Evolutionary conservation across 1,139 yeast genomes (phyloP).

Genomic region (Candida gigantensis): DNA sequence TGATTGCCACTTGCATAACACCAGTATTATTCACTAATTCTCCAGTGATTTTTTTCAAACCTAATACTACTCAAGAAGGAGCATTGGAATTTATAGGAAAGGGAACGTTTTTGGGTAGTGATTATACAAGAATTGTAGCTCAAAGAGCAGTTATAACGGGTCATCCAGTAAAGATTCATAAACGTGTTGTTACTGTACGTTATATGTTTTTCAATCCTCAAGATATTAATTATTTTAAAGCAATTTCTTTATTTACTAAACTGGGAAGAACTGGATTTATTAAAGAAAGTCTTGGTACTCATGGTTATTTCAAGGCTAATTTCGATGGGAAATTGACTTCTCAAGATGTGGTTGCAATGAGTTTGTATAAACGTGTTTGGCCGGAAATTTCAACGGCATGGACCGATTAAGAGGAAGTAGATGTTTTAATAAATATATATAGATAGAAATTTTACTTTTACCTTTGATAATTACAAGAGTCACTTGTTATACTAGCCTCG

Average conservation of each 20-base stretch:
- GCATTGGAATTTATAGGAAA: constrained; percentile 74
- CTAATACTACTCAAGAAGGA: constrained; percentile 36
- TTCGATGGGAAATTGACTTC: constrained; percentile 90
- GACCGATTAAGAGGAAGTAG: constrained; percentile 20
- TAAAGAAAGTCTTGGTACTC: constrained; percentile 95
- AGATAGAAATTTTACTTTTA: background rate
- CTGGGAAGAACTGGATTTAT: constrained; percentile 92
- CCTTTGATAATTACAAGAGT: too few relatives aligned
- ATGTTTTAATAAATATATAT: background rate
- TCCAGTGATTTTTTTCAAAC: constrained; percentile 74
- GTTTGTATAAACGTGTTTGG: constrained; percentile 92
- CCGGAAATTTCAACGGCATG: constrained; percentile 53
- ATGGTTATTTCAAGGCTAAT: constrained; percentile 95
- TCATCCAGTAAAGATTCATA: constrained; percentile 93
- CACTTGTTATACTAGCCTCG: too few relatives aligned
- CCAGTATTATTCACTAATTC: constrained; percentile 85
- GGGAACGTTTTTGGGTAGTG: constrained; percentile 87
- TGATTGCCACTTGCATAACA: constrained; percentile 85
- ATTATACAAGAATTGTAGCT: constrained; percentile 80
- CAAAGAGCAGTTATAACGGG: constrained; percentile 92
- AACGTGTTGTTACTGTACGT: constrained; percentile 85
- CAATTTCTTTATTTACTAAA: constrained; percentile 89
- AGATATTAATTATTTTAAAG: constrained; percentile 87
- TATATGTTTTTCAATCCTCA: constrained; percentile 96
- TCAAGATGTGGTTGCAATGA: constrained; percentile 93